Base-by-base conservation (phyloP, 164 flowering plant species). In the Malania oleifera region DNA sequence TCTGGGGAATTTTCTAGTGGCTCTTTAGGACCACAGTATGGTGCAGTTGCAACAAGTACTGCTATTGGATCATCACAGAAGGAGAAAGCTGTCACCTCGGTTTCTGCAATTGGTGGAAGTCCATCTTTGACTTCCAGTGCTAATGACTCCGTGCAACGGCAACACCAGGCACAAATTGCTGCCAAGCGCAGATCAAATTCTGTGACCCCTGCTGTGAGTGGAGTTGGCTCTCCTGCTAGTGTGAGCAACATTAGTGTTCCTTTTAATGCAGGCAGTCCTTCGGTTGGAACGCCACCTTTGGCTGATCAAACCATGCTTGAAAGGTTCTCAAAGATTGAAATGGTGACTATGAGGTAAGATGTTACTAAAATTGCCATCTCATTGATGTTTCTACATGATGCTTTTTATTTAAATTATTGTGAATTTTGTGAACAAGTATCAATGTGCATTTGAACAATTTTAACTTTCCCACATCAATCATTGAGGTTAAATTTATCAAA, bases 1-100 rank as follows among this genome's bases (percentile, higher is more conserved):
- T 88, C 99, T 40, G 93, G 96, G 51, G 99, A 95, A 60, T 80
- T 88, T 61, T 83, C 90, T 38, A 82, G 85, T 75, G 88, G 89
- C 54, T 88, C 95, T 19, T 66, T 80, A 7, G 96, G 92, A 39
- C 68, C 77, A 35, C 89, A 79, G 52, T 81, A 72, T 73, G 90
- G 86, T 28, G 73, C 71, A 18, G 79, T 52, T 57, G 63, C 80
- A 59, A 51, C 80, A 27, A 67, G 63, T 54, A 26, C 79, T 56
- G 66, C 80, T 5, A 63, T 68, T 56, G 85, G 78, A 25, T 56
- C 77, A 43, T 69, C 82, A 18, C 90, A 77, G 26, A 91, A 86
- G 77, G 96, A 92, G 35, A 89, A 89, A 70, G 61, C 83, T 22
- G 73, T 69, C 18, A 63, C 70, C 54, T 75, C 93, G 1, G 76